Percentiles rank a stretch among this genome's conserved stretches.
Conservation (phyloP, 192 early-diverging fungal genomes). For the Haplosporangium gracile region DNA sequence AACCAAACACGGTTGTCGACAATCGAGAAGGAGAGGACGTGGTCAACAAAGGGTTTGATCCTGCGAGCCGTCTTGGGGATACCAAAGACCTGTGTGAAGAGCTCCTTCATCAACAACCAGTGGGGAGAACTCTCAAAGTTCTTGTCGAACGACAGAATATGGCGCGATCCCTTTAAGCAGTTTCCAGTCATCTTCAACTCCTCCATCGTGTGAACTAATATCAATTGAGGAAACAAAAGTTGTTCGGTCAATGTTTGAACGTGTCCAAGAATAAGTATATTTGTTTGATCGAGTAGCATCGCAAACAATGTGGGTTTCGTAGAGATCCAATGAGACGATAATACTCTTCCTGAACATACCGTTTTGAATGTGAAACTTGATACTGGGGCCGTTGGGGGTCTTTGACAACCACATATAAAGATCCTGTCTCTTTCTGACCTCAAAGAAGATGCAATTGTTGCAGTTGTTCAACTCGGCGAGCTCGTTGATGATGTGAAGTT, state of each 20-base stretch:
- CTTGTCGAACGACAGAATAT: constrained; percentile 95
- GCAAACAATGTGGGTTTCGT: too few relatives aligned
- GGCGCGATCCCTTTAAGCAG: constrained; percentile 96
- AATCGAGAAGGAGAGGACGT: constrained; percentile 90
- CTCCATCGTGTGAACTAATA: constrained; percentile 96
- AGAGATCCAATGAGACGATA: not conserved
- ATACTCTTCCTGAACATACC: constrained; percentile 60
- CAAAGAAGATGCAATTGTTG: constrained; percentile 98
- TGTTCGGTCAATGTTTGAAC: not conserved
- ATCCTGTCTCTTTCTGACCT: constrained; percentile 92
- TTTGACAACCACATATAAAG: constrained; percentile 96
- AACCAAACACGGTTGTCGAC: constrained; percentile 95
- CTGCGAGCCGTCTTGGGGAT: constrained; percentile 88
- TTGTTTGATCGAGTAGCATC: not conserved
- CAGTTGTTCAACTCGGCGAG: constrained; percentile 97
- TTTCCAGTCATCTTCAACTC: constrained; percentile 99
- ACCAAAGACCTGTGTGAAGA: constrained; percentile 93
- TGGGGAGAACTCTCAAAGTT: constrained; percentile 92
- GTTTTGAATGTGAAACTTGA: constrained; percentile 96
- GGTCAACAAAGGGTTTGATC: constrained; percentile 98
- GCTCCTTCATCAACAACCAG: constrained; percentile 90
- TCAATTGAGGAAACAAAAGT: not conserved
- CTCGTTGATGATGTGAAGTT: constrained; percentile 92
- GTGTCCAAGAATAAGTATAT: not conserved
- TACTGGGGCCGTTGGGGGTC: constrained; percentile 94